phyloP scores from a whole-genome alignment of 2,329 filamentous ascomycete genomes.

The Dendryphion nanum region DNA sequence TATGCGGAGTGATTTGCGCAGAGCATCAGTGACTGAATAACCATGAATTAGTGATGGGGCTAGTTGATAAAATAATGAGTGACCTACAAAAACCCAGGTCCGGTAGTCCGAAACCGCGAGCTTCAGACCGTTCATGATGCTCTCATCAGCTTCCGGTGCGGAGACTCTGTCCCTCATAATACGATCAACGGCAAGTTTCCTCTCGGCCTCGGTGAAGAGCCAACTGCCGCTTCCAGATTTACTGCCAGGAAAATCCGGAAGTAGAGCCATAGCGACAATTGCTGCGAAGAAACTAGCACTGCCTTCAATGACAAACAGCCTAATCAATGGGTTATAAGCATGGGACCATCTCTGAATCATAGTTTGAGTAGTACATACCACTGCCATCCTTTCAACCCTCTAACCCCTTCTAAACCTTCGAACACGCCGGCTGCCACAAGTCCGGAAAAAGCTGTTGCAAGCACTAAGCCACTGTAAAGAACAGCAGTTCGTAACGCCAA shows the following conservation, averaged over 20 bases:
- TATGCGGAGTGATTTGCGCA: slow-evolving; percentile 7
- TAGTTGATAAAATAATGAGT: not conserved
- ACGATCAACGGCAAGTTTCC: slow-evolving; percentile 4
- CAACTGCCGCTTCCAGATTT: slow-evolving; percentile 4
- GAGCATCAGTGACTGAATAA: slow-evolving; percentile 7
- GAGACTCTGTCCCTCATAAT: slow-evolving; percentile 3
- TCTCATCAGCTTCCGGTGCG: slow-evolving; percentile 4
- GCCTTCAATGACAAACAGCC: slow-evolving; percentile 3
- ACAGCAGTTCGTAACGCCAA: slow-evolving; percentile 57
- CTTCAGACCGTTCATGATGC: slow-evolving; percentile 6
- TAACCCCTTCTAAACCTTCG: slow-evolving; percentile 12
- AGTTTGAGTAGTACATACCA: too few relatives aligned
- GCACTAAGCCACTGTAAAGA: slow-evolving; percentile 43
- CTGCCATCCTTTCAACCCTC: not conserved
- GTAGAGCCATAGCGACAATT: slow-evolving; percentile 4
- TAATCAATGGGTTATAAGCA: too few relatives aligned
- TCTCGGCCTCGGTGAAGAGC: slow-evolving; percentile 8
- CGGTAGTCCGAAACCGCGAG: slow-evolving; percentile 9
- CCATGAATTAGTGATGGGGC: too few relatives aligned
- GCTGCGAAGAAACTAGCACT: slow-evolving; percentile 3
- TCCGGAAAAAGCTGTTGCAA: slow-evolving; percentile 51
- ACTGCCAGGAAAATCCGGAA: slow-evolving; percentile 7
- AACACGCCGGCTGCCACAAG: slow-evolving; percentile 55
- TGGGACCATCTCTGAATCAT: too few relatives aligned
- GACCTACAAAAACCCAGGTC: slow-evolving; percentile 5